Base-by-base conservation (phyloP, 2,329 filamentous ascomycete species). In the Pyrenochaeta sp. region DNA sequence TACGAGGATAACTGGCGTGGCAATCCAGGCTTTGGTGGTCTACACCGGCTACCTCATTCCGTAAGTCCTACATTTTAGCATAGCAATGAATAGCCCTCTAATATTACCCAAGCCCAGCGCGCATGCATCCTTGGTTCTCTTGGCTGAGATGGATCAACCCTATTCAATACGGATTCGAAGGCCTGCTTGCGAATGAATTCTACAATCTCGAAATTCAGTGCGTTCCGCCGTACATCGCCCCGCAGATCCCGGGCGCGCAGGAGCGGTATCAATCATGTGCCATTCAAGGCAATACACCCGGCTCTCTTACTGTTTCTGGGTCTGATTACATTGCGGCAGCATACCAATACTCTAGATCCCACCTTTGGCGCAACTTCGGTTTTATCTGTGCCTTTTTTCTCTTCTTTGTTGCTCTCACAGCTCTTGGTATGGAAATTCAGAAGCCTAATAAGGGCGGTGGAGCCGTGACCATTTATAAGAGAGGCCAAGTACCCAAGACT, bases 181-280 rank as follows among this genome's bases (percentile, higher is more conserved):
- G 84, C 0, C 74, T 93, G 0, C 81, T 92, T 68, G 81, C 87
- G 0, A 92, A 92, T 65, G 90, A 93, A 70, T 91, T 92, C 56
- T 82, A 90, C 61, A 78, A 77, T 30, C 75, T 88, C 1, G 73
- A 83, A 1, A 81, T 89, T 28, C 69, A 82, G 55, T 90, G 88
- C 62, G 80, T 80, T 2, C 71, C 82, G 2, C 84, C 85, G 0
- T 85, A 80, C 51, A 78, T 90, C 3, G 84, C 89, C 0, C 88
- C 88, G 0, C 76, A 79, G 19, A 79, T 83, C 0, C 81, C 82
- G 0, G 80, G 69, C 64, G 81, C 67, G 52, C 76, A 74, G 49
- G 68, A 68, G 58, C 83, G 76, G 36, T 85, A 86, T 50, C 87
- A 89, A 70, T 84, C 82, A 1, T 90, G 88, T 64, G 78, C 85